Percentiles rank a stretch among this genome's conserved stretches.
phyloP scores from a whole-genome alignment of 2,329 filamentous ascomycete species.

The Thelonectria discophora region DNA sequence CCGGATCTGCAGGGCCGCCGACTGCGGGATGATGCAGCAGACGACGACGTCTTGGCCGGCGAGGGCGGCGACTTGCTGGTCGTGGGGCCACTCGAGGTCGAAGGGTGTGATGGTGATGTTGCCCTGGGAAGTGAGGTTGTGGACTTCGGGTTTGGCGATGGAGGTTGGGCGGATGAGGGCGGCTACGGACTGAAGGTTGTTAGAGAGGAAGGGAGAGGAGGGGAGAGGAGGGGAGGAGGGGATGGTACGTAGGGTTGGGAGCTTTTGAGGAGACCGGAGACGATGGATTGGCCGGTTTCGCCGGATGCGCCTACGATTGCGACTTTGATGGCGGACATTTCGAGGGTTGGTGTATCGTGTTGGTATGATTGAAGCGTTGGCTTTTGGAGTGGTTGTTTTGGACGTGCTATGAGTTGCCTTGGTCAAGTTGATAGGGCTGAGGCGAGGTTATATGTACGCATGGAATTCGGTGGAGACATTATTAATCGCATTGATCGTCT shows the following conservation, averaged over 20 bases:
- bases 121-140: no score
- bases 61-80: constrained; percentile 1
- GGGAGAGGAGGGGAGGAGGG: no score
- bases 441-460: neutral
- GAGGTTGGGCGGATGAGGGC: no score
- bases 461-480: neutral
- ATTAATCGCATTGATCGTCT: neutral
- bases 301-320: constrained; percentile 20
- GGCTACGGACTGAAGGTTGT: neutral
- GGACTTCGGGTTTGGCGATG: no score
- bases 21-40: neutral
- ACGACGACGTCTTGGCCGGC: constrained; percentile 13
- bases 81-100: constrained; percentile 2
- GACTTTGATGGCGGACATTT: constrained; percentile 9
- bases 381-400: neutral
- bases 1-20: neutral
- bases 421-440: neutral
- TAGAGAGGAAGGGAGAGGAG: neutral
- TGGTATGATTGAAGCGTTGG: neutral
- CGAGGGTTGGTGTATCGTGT: neutral
- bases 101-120: constrained; percentile 8
- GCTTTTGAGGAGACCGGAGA: constrained; percentile 5
- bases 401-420: neutral
- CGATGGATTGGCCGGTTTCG: constrained; percentile 15
- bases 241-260: neutral